Conservation (phyloP, 164 flowering plant genomes). For the Euptelea pleiosperma region DNA sequence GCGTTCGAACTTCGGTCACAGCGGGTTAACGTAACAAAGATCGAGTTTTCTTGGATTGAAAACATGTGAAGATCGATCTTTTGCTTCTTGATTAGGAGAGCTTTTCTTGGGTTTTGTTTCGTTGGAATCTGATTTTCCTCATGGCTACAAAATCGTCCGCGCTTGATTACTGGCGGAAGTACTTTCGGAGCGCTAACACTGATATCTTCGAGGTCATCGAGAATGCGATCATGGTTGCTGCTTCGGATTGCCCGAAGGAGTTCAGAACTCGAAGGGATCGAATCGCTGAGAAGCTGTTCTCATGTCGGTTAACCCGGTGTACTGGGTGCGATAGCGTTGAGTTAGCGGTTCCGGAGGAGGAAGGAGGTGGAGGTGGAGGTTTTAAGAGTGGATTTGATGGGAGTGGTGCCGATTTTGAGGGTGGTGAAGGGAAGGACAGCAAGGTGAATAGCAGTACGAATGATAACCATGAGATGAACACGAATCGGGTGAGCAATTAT, state of each 20-base stretch:
- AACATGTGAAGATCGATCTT: conserved; percentile 16
- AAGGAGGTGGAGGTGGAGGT: conserved; percentile 27
- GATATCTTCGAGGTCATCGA: conserved; percentile 38
- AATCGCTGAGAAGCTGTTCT: conserved; percentile 34
- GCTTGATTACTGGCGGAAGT: conserved; percentile 39
- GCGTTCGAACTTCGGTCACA: no score
- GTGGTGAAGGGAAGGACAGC: conserved; percentile 47
- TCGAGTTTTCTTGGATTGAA: no score
- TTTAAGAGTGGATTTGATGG: conserved; percentile 24
- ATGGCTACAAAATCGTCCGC: conserved; percentile 11
- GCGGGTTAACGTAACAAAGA: no score
- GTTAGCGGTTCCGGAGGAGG: conserved; percentile 19
- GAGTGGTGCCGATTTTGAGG: conserved; percentile 28
- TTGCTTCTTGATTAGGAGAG: conserved; percentile 3
- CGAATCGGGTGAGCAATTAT: conserved; percentile 41
- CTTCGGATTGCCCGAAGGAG: conserved; percentile 33
- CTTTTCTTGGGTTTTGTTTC: background rate
- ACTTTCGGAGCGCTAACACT: conserved; percentile 21
- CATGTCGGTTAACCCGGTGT: conserved; percentile 22
- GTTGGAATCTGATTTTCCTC: background rate
- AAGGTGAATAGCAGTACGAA: conserved; percentile 43
- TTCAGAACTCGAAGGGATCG: conserved; percentile 29
- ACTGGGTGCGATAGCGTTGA: conserved; percentile 28
- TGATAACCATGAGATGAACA: conserved; percentile 28
- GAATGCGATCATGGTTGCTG: conserved; percentile 33